A percentile compares a stretch with the other conserved stretches of the same genome.
Conservation (phyloP, 768 basidiomycete genomes). For the Mycena crocata region DNA sequence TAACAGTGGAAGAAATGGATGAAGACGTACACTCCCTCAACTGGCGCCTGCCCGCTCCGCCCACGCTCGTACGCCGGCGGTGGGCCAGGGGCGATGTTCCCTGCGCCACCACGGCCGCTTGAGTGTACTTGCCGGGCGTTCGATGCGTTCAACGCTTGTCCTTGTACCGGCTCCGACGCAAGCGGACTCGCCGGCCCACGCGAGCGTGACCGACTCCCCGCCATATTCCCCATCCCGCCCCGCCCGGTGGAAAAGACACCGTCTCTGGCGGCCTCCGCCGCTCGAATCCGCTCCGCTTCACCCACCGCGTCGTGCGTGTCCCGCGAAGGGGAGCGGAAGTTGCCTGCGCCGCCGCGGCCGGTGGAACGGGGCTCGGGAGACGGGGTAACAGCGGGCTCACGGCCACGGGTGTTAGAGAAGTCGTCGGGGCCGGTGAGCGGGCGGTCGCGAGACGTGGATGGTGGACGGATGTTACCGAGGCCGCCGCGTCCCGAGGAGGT, state of each 20-base stretch:
- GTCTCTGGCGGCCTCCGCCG: too few relatives aligned
- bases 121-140: conserved; percentile 58
- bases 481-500: conserved; percentile 22
- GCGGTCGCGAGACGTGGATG: neutral
- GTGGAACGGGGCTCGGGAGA: too few relatives aligned
- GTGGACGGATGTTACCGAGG: conserved; percentile 15
- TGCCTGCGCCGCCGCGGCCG: too few relatives aligned
- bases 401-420: too few relatives aligned
- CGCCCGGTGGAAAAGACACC: conserved; percentile 67
- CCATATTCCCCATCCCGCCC: conserved; percentile 75
- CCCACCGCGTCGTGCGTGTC: too few relatives aligned
- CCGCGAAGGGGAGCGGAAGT: too few relatives aligned
- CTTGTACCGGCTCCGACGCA: conserved; percentile 11
- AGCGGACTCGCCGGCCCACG: conserved; percentile 46
- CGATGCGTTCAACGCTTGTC: too few relatives aligned
- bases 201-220: conserved; percentile 65
- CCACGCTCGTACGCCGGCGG: conserved; percentile 38
- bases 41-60: conserved; percentile 42
- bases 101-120: conserved; percentile 72
- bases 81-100: conserved; percentile 60
- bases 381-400: too few relatives aligned
- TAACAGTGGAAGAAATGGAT: neutral
- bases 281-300: too few relatives aligned
- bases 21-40: conserved; percentile 52
- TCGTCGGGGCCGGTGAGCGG: too few relatives aligned